phyloP scores from a whole-genome alignment of 495 filamentous ascomycete species.

The Niebla homalea region DNA sequence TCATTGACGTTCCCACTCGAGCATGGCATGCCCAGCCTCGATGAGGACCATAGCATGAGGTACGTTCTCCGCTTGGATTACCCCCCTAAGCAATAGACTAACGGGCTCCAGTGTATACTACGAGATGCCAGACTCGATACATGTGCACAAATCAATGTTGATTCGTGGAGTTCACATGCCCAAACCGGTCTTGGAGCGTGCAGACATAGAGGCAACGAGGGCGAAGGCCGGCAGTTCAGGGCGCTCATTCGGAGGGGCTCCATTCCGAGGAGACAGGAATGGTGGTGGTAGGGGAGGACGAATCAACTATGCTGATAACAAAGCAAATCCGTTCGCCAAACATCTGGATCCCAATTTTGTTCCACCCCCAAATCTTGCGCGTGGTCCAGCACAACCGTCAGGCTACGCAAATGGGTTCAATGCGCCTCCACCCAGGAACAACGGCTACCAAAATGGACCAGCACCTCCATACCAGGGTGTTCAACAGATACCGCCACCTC shows the following conservation, averaged over 20 bases:
- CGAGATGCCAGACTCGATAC: conserved; percentile 54
- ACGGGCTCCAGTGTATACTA: conserved; percentile 57
- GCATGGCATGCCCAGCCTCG: conserved; percentile 55
- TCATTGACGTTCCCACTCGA: conserved; percentile 49
- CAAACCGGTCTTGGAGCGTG: conserved; percentile 51
- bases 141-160: conserved; percentile 87
- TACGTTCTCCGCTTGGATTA: conserved; percentile 26
- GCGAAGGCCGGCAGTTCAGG: conserved; percentile 46
- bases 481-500: conserved; percentile 1
- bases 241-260: conserved; percentile 49
- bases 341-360: conserved; percentile 39
- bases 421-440: conserved; percentile 1
- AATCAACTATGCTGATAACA: conserved; percentile 32
- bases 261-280: conserved; percentile 33
- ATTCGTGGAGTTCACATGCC: conserved; percentile 68
- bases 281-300: conserved; percentile 37
- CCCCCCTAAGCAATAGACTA: conserved; percentile 17
- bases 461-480: conserved; percentile 9
- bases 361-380: conserved; percentile 18
- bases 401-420: background rate
- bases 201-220: conserved; percentile 58
- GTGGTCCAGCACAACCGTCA: conserved; percentile 12
- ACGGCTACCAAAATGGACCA: conserved; percentile 4
- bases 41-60: conserved; percentile 75
- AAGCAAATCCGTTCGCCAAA: conserved; percentile 42